Evolutionary conservation across 2,329 filamentous ascomycete species (phyloP), one percentile per base, ranked within the genome.

Genomic region (Talaromyces sp.): DNA sequence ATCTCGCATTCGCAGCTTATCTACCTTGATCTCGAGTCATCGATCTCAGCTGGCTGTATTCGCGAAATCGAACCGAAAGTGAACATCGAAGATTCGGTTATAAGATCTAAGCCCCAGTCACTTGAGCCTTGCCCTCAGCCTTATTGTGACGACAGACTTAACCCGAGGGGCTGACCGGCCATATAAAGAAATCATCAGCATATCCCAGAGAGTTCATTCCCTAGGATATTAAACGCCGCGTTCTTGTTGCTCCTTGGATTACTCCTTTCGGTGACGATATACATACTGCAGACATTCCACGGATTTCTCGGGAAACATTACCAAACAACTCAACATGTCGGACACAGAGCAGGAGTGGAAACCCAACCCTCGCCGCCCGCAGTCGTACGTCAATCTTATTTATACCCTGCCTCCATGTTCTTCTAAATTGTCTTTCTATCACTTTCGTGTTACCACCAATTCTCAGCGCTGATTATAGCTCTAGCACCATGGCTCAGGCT

Each of bases 401-500:
- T 42, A 42, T 44, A 42, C 25, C 46, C 31, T 31, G 7, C 7
- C 42, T 12, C 21, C n/a, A 23, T 8, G 25, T 11, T 31, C 5
- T n/a, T 7, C 14, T 12, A 12, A 25, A 12, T 7, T 4, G 18
- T 28, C 31, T 9, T 48, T 8, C 12, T 35, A 7, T 21, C 21
- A 46, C 39, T 28, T 31, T 25, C 8, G 18, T 11, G 11, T 18
- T 55, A 37, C 14, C 23, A 31, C 33, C 25, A 46, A 18, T n/a
- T 40, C 25, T 8, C 18, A 23, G n/a, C 6, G 16, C 40, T 33
- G 7, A 52, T 46, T 9, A 14, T 46, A 18, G 9, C 7, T 52
- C 54, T 77, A 96, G 93, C 67, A 95, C 91, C 65, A 87, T 96
- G 77, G 93, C 92, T 60, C 89, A 87, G 70, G 91, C 89, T 73